Conservation (phyloP, 1,284 basidiomycete genomes). For the Leccinum griseonigrum region DNA sequence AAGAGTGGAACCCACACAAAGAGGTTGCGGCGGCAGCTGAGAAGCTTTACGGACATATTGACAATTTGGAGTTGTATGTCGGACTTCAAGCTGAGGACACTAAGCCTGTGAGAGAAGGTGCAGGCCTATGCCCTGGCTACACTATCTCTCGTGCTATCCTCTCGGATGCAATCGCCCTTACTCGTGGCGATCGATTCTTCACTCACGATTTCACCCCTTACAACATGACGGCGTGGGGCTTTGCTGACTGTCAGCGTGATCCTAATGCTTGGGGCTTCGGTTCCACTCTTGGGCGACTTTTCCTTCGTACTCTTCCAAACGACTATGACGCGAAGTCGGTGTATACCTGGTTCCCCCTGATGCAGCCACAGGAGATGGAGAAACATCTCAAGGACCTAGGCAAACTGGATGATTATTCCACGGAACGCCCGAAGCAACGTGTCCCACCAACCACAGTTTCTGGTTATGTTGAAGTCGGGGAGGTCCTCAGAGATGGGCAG, state of each 20-base stretch:
- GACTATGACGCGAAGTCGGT: constrained; percentile 67
- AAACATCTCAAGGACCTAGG: constrained; percentile 54
- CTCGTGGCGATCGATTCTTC: constrained; percentile 80
- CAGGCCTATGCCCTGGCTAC: constrained; percentile 81
- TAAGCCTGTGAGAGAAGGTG: constrained; percentile 74
- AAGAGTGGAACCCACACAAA: constrained; percentile 81
- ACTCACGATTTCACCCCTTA: constrained; percentile 80
- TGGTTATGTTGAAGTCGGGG: constrained; percentile 50
- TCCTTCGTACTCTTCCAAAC: constrained; percentile 71
- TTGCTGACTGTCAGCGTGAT: constrained; percentile 74
- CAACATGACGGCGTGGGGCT: constrained; percentile 83
- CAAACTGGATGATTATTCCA: constrained; percentile 50
- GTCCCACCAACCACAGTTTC: constrained; percentile 34
- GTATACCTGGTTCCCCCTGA: constrained; percentile 86
- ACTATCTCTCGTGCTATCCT: constrained; percentile 87
- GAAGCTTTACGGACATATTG: constrained; percentile 72
- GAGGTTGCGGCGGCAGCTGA: constrained; percentile 73
- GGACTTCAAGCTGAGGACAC: constrained; percentile 71
- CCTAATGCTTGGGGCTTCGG: constrained; percentile 66
- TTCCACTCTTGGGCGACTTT: constrained; percentile 69
- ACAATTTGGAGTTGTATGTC: constrained; percentile 80
- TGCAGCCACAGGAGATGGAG: constrained; percentile 72
- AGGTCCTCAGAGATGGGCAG: constrained; percentile 48
- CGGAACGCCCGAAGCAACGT: constrained; percentile 42
- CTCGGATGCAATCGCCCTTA: constrained; percentile 83